A percentile compares a stretch with the other conserved stretches of the same genome.
phyloP scores from a whole-genome alignment of 192 early-diverging fungal genomes.

The Backusella psychrophila region DNA sequence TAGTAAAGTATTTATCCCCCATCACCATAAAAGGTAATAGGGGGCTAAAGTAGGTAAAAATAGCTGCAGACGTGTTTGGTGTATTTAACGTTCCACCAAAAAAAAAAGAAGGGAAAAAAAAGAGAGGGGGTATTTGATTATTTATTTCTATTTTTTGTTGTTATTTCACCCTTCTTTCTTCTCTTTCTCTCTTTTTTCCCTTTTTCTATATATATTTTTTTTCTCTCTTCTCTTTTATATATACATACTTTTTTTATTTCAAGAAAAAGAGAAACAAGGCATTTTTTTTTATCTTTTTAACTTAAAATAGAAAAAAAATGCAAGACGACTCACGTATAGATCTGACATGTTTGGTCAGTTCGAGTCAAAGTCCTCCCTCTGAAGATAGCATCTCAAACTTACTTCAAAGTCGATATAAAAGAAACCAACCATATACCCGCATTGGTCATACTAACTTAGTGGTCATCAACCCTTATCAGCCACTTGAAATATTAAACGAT shows the following conservation, averaged over 20 bases:
- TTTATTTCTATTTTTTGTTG: constrained; percentile 6
- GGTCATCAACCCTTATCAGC: constrained; percentile 54
- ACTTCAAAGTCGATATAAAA: constrained; percentile 45
- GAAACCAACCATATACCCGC: constrained; percentile 56
- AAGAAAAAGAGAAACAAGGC: neutral
- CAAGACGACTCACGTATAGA: constrained; percentile 35
- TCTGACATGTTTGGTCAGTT: constrained; percentile 26
- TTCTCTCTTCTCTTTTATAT: neutral
- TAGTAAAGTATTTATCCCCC: constrained; percentile 5
- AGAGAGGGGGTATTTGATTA: constrained; percentile 4
- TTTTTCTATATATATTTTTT: neutral
- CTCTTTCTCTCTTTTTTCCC: neutral
- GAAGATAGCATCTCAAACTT: constrained; percentile 51
- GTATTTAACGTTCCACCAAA: constrained; percentile 11
- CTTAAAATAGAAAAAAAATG: constrained; percentile 18
- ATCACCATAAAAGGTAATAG: neutral
- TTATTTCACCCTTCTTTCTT: constrained; percentile 9
- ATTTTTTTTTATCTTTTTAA: constrained; percentile 16
- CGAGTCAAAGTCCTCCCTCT: constrained; percentile 20
- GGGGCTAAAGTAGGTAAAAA: constrained; percentile 6
- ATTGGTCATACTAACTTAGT: constrained; percentile 50
- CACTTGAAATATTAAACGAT: constrained; percentile 49
- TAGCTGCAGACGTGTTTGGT: constrained; percentile 4
- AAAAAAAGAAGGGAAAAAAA: constrained; percentile 3
- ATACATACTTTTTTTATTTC: neutral